Base-by-base conservation (phyloP, 176 grass and related monocot genomes). In the Phoenix dactylifera region DNA sequence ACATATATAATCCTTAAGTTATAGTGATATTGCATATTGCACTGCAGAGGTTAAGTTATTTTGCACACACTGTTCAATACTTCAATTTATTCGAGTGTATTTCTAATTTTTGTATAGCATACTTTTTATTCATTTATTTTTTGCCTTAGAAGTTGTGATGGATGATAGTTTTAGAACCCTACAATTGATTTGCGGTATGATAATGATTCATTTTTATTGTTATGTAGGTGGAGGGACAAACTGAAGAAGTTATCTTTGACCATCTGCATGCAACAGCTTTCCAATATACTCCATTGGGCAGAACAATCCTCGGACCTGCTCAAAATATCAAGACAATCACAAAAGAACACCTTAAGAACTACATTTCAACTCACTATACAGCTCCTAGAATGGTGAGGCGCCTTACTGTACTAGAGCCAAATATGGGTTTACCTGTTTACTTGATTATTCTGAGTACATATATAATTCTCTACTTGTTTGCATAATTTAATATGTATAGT, bases 201-300 rank as follows among this genome's bases (percentile, higher is more conserved):
- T 14, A 44, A 44, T 44, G 35, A 16, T 22, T 10, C 25, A 18
- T 18, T 48, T 60, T 51, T 14, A 61, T 24, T 59, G 16, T 67
- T 51, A 57, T 70, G 20, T 77, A 98, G 93, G 88, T 98, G 26
- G 84, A 89, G 66, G 85, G 82, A 55, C 85, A 92, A 69, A 78
- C 81, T 4, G 84, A 92, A 70, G 93, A 98, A 79, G 87, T 98
- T 64, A 86, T 98, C 70, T 98, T 98, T 55, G 93, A 98, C 66
- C 93, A 98, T 75, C 74, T 98, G 4, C 93, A 98, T 92, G 87
- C 93, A 56, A 98, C 93, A 17, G 93, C 87, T 69, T 98, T 98
- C 78, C 93, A 98, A 53, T 86, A 98, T 64, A 92, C 93, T 71
- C 78, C 93, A 22, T 78, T 98, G 22, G 93, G 93, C 54, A 88